Base-by-base conservation (phyloP, 495 filamentous ascomycete species). In the Penicillium riverlandense region DNA sequence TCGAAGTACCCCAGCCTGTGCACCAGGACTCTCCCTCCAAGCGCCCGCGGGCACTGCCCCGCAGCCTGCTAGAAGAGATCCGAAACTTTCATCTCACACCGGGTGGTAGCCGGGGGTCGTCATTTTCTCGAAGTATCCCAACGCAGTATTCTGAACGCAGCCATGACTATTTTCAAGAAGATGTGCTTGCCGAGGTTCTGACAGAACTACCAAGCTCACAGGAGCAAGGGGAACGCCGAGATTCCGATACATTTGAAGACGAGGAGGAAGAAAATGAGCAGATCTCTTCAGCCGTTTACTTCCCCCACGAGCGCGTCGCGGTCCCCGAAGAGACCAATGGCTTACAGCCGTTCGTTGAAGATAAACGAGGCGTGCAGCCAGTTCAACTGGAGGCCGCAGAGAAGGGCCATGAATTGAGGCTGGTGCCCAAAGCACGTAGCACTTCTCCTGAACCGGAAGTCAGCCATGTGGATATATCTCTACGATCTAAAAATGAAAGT, bases 261-360 rank as follows among this genome's bases (percentile, higher is more conserved):
- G 88, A 95, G 22, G 88, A 92, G 42, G 90, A 88, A 35, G 86
- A 86, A 15, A 80, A 90, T 59, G 92, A 97, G 57, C 88, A 95
- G 61, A 96, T 98, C 38, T 90, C 86, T 8, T 96, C 91, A 34
- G 91, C 91, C 9, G 72, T 95, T 41, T 98, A 97, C 62, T 78
- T 92, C 50, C 92, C 92, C 13, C 92, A 97, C 69, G 81, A 86
- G 65, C 75, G 76, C 41, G 76, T 76, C n/a, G 54, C 58, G 2
- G 53, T 64, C 8, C 48, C 60, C 8, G 65, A 67, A 34, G 67
- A 54, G 22, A 52, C 57, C 35, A 60, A 72, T 37, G 50, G 35
- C n/a, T 27, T 60, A 54, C 70, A 77, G 39, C 63, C 74, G 35
- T 69, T 74, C 46, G 59, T 69, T 45, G 69, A 79, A 44, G 59